Evolutionary conservation across 2,329 filamentous ascomycete genomes (phyloP).

Genomic region (Aspergillus fumigatiaffinis): DNA sequence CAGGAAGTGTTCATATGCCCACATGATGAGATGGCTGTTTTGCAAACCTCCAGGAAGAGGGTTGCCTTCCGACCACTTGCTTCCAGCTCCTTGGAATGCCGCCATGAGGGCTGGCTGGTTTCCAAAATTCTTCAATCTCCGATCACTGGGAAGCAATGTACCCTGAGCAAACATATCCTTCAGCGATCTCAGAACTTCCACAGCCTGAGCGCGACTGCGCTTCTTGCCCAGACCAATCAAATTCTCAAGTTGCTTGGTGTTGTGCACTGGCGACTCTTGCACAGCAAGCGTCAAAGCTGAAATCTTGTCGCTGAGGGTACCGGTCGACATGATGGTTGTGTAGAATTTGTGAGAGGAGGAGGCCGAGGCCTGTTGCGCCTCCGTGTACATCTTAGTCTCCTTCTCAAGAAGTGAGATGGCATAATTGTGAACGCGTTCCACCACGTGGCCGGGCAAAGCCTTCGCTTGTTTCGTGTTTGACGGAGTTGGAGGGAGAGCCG

Average conservation of each 20-base stretch:
- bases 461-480: constrained; percentile 42
- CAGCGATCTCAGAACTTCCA: constrained; percentile 85
- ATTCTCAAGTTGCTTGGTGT: constrained; percentile 81
- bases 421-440: constrained; percentile 60
- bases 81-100: constrained; percentile 60
- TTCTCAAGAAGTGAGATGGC: constrained; percentile 70
- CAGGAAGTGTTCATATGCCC: constrained; percentile 93
- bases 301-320: constrained; percentile 94
- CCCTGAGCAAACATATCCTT: constrained; percentile 94
- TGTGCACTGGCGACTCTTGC: constrained; percentile 94
- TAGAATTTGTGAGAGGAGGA: constrained; percentile 94
- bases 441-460: constrained; percentile 47
- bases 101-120: constrained; percentile 73
- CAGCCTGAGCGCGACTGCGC: constrained; percentile 85
- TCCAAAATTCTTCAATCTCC: constrained; percentile 75
- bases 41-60: constrained; percentile 70
- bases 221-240: constrained; percentile 82
- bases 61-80: constrained; percentile 65
- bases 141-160: constrained; percentile 73
- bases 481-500: constrained; percentile 52
- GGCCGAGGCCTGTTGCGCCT: constrained; percentile 66
- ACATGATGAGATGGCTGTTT: constrained; percentile 74
- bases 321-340: constrained; percentile 92
- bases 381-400: constrained; percentile 72
- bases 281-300: constrained; percentile 90